Base-by-base conservation (phyloP, 805 yeast species). In the Barnettozyma populi region DNA sequence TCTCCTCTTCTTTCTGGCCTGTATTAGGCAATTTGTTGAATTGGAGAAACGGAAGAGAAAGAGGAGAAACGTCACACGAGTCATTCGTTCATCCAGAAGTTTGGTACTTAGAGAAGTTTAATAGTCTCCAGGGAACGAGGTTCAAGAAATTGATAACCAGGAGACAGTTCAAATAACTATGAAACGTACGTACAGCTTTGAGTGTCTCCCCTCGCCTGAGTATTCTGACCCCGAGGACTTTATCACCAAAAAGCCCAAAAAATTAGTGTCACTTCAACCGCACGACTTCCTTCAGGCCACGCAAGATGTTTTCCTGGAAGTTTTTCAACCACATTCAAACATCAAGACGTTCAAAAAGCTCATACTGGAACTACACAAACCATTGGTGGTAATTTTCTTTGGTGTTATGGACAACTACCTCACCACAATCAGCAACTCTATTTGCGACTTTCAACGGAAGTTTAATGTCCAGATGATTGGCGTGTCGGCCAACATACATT, bases 381-480 rank as follows among this genome's bases (percentile, higher is more conserved):
- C 48, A 1, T 35, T 58, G 3, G 49, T 60, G 2, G 46, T 60
- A 7, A 47, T 60, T n/a, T 60, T 60, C 43, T 60, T 56, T 43
- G 64, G 64, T 2, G 44, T 59, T 0, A 49, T 53, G 48, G 51
- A 43, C 27, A 49, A 47, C 19, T 49, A 53, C 25, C 19, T 60
- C 7, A 50, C 44, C 5, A 44, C 37, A 6, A 52, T 60, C 11
- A 42, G 45, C 23, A 23, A 27, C 1, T 19, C 42, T 10, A 41
- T 45, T 20, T 18, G 43, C 2, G 27, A 39, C 1, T 37, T 57
- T 4, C n/a, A 38, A 10, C 35, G 19, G 3, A 2, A 24, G 1
- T 54, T 47, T 36, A 37, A 52, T 21, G 36, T 51, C 1, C 54
- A 53, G 34, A 35, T 60, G 5, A 35, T 57, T 20, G 65, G 62